A percentile compares a stretch with the other conserved stretches of the same genome.
Evolutionary conservation across 495 filamentous ascomycete genomes (phyloP).

Genomic region (Podospora sp.): DNA sequence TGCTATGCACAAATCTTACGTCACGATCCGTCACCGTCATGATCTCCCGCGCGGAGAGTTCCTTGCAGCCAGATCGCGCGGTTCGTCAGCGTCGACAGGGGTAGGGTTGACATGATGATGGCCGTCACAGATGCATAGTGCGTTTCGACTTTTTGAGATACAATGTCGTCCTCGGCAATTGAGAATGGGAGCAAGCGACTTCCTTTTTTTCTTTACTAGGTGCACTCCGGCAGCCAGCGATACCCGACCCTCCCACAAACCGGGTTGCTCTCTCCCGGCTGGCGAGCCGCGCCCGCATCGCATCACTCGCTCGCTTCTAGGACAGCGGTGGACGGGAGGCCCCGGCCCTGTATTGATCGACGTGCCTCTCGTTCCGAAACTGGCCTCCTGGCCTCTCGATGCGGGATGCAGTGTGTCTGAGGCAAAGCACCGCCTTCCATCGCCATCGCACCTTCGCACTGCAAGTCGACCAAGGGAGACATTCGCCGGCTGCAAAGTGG

Average conservation of each 20-base stretch:
- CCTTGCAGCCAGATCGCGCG: not conserved
- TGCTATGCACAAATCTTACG: not conserved
- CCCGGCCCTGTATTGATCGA: not conserved
- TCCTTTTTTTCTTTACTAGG: too few relatives aligned
- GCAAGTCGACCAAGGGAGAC: too few relatives aligned
- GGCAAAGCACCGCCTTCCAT: not conserved
- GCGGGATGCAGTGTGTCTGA: not conserved
- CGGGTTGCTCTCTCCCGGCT: conserved; percentile 3
- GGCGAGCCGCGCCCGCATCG: not conserved
- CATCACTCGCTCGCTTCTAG: not conserved
- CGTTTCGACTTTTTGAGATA: not conserved
- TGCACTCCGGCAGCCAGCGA: not conserved
- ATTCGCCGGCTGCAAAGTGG: too few relatives aligned
- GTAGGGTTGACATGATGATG: not conserved
- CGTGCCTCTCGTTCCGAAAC: not conserved
- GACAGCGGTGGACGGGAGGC: not conserved
- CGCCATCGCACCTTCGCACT: too few relatives aligned
- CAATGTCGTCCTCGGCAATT: not conserved
- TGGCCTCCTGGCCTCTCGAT: not conserved
- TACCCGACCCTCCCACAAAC: conserved; percentile 2
- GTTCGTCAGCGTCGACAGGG: not conserved
- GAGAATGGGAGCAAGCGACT: not conserved
- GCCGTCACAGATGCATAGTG: not conserved
- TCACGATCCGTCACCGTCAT: not conserved
- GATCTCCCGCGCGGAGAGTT: conserved; percentile 4